These are phyloP conservation scores for Fusarium nematophilum DNA, from an alignment of 2,329 filamentous ascomycete genomes.

Conservation along the genomic window DNA sequence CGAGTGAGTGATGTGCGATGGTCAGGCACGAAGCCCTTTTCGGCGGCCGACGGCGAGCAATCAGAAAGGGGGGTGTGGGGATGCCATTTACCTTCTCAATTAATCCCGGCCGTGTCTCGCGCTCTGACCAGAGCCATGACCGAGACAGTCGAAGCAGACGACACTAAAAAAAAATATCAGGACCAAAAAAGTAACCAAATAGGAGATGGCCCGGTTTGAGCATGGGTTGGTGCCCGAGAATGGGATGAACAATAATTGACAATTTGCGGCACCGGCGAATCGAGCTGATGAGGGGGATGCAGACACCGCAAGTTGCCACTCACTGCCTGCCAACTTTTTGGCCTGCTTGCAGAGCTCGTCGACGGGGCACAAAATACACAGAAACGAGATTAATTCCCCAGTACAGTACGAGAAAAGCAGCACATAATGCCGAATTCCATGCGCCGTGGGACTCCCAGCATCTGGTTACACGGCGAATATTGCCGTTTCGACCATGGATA, in stretches of 20 bases:
- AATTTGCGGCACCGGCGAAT: no score
- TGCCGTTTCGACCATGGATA: slow-evolving; percentile 4
- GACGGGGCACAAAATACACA: no score
- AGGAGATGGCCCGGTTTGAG: background rate
- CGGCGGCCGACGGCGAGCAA: no score
- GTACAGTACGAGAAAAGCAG: no score
- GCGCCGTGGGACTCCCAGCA: background rate
- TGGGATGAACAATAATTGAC: slow-evolving; percentile 19
- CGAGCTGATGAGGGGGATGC: slow-evolving; percentile 2
- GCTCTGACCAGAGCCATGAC: slow-evolving; percentile 36
- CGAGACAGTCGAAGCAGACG: slow-evolving; percentile 28
- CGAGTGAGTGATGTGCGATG: slow-evolving; percentile 5
- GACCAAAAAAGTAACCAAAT: slow-evolving; percentile 26
- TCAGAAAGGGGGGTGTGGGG: no score
- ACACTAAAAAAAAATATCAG: slow-evolving; percentile 6
- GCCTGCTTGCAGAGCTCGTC: no score
- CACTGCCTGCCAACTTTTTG: background rate
- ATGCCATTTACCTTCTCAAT: no score
- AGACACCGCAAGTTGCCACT: slow-evolving; percentile 6
- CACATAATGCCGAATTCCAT: background rate
- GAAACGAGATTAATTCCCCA: slow-evolving; percentile 19
- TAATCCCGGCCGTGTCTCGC: slow-evolving; percentile 28
- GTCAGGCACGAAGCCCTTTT: slow-evolving; percentile 6
- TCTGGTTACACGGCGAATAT: background rate
- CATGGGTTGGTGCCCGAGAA: slow-evolving; percentile 14